These are phyloP conservation scores for Psophocarpus tetragonolobus DNA, from an alignment of 306 rosid species.

Conservation along the genomic window DNA sequence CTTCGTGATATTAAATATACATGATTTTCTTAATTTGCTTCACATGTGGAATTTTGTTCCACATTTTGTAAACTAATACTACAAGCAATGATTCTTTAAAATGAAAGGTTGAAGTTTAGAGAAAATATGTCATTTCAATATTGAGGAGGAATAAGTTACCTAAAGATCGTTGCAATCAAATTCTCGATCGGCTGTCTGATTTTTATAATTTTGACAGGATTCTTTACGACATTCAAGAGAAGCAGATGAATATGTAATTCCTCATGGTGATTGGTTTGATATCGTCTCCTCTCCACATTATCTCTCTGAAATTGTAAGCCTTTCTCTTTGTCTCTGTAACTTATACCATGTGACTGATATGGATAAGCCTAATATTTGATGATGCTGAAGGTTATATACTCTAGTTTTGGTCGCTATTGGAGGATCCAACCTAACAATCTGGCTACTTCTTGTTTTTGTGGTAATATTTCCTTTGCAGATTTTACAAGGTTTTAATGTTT, in stretches of 20 bases:
- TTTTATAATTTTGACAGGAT: conserved; percentile 60
- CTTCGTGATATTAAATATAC: neutral
- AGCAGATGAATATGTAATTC: conserved; percentile 67
- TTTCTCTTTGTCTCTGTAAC: conserved; percentile 5
- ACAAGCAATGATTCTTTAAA: neutral
- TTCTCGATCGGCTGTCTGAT: conserved; percentile 22
- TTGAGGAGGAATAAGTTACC: neutral
- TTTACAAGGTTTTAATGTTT: conserved; percentile 12
- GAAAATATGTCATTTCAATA: neutral
- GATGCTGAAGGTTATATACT: conserved; percentile 68
- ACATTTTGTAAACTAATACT: conserved; percentile 9
- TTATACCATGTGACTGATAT: neutral
- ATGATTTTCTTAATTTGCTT: neutral
- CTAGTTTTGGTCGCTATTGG: conserved; percentile 81
- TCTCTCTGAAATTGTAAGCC: conserved; percentile 82
- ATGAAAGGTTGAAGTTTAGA: neutral
- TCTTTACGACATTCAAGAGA: conserved; percentile 61
- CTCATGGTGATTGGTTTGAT: conserved; percentile 88
- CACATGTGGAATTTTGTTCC: neutral
- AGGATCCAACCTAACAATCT: conserved; percentile 72
- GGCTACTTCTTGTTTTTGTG: conserved; percentile 83
- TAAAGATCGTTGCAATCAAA: conserved; percentile 5
- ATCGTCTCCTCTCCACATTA: conserved; percentile 86
- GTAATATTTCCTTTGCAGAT: conserved; percentile 44
- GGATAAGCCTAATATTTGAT: conserved; percentile 29